Percentiles rank a stretch among this genome's conserved stretches.
Evolutionary conservation across 2,329 filamentous ascomycete species (phyloP).

Genomic region (Calonectria naviculata): DNA sequence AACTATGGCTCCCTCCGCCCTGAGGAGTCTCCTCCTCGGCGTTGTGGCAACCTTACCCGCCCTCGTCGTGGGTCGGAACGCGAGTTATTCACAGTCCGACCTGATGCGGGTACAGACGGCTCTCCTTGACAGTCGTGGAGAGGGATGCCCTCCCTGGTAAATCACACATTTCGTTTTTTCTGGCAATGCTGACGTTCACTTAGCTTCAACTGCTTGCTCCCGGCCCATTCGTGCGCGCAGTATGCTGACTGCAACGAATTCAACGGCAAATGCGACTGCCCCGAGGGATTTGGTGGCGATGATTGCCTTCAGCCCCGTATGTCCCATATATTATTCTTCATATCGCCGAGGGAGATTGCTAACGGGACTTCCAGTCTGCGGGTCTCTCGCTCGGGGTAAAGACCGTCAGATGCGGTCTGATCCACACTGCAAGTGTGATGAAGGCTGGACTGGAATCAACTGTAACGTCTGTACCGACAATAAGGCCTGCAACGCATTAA

Average conservation of each 20-base stretch:
- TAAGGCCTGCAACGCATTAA: conserved; percentile 86
- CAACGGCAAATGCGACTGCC: conserved; percentile 93
- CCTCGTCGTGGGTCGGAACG: conserved; percentile 53
- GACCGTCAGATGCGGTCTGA: conserved; percentile 81
- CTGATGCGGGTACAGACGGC: conserved; percentile 75
- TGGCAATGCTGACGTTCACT: conserved; percentile 29
- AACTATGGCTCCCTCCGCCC: conserved; percentile 53
- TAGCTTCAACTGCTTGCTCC: conserved; percentile 98
- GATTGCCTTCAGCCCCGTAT: conserved; percentile 87
- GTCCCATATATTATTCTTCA: conserved; percentile 33
- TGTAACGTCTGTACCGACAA: conserved; percentile 94
- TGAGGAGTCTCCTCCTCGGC: conserved; percentile 52
- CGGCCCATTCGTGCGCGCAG: conserved; percentile 91
- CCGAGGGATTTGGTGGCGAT: conserved; percentile 91
- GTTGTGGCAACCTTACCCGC: conserved; percentile 54
- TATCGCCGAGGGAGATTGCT: conserved; percentile 6
- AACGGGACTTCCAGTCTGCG: conserved; percentile 71
- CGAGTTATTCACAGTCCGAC: conserved; percentile 71
- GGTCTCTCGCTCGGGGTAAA: conserved; percentile 83
- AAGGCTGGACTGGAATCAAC: conserved; percentile 97
- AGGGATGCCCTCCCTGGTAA: conserved; percentile 83
- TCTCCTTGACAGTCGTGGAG: conserved; percentile 78
- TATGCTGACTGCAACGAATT: conserved; percentile 89
- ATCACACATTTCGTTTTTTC: not conserved
- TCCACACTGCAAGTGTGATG: conserved; percentile 83